These are phyloP conservation scores for Cytospora piceae DNA, from an alignment of 2,329 filamentous ascomycete species.

Conservation along the genomic window DNA sequence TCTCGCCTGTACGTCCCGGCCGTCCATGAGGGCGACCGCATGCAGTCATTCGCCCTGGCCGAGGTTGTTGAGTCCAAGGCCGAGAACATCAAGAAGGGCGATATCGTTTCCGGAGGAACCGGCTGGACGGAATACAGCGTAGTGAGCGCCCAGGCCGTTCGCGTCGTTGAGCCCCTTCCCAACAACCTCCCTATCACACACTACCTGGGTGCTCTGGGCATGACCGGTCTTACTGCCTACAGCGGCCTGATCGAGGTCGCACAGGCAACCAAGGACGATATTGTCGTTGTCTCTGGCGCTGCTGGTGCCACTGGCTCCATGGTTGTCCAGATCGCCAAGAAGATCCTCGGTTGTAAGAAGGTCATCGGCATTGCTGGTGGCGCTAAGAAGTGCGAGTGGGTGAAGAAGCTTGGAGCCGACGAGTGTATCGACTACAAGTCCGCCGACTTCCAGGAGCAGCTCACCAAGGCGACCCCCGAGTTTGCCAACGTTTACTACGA, in stretches of 20 bases:
- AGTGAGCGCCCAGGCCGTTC: conserved; percentile 54
- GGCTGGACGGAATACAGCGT: conserved; percentile 73
- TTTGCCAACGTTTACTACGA: conserved; percentile 66
- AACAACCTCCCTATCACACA: conserved; percentile 55
- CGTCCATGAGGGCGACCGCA: conserved; percentile 68
- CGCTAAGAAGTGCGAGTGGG: conserved; percentile 59
- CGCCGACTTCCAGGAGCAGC: conserved; percentile 53
- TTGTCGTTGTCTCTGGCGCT: conserved; percentile 77
- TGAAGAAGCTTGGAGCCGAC: conserved; percentile 61
- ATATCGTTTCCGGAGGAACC: conserved; percentile 56
- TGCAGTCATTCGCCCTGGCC: conserved; percentile 66
- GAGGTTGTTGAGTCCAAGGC: conserved; percentile 66
- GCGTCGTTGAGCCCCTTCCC: conserved; percentile 47
- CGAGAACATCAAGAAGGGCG: conserved; percentile 57
- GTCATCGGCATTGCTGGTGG: conserved; percentile 70
- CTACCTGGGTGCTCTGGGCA: conserved; percentile 63
- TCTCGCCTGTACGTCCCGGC: conserved; percentile 66
- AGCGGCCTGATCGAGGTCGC: conserved; percentile 73
- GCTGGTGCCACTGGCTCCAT: conserved; percentile 79
- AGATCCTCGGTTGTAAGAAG: conserved; percentile 62
- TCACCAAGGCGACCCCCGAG: conserved; percentile 56
- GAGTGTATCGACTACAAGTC: conserved; percentile 64
- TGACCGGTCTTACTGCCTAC: conserved; percentile 76
- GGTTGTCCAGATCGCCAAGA: conserved; percentile 73
- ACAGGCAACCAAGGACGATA: conserved; percentile 68